A percentile compares a stretch with the other conserved stretches of the same genome.
These are phyloP conservation scores for Daldinia vernicosa DNA, from an alignment of 495 filamentous ascomycete genomes.

Conservation along the genomic window DNA sequence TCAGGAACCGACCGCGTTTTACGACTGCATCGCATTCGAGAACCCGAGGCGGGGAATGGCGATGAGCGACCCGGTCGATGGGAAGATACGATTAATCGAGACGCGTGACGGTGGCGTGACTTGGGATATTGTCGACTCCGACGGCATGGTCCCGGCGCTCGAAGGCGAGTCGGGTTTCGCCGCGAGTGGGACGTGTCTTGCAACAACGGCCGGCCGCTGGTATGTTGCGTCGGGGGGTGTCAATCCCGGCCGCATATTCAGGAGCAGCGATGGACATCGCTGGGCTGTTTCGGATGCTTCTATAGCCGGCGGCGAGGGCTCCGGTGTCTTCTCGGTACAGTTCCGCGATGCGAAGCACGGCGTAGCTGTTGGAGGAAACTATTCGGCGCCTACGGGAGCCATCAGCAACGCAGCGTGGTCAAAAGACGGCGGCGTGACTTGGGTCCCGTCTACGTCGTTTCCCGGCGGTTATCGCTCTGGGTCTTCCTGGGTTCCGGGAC, in stretches of 20 bases:
- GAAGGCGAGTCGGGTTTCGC: conserved; percentile 36
- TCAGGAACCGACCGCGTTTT: conserved; percentile 30
- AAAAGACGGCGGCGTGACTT: conserved; percentile 30
- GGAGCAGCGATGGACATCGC: conserved; percentile 27
- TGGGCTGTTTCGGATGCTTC: conserved; percentile 37
- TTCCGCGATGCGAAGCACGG: conserved; percentile 34
- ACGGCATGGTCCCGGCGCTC: conserved; percentile 17
- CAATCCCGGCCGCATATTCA: conserved; percentile 31
- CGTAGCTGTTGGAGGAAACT: conserved; percentile 39
- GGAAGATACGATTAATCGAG: conserved; percentile 33
- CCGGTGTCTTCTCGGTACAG: conserved; percentile 39
- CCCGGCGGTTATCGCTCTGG: conserved; percentile 39
- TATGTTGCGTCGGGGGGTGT: conserved; percentile 36
- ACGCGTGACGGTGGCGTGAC: conserved; percentile 34
- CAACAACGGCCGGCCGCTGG: conserved; percentile 34
- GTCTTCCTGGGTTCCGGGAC: conserved; percentile 27
- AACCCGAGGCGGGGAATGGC: conserved; percentile 27
- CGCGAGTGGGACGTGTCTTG: conserved; percentile 38
- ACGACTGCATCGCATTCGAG: conserved; percentile 41
- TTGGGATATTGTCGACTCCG: conserved; percentile 18
- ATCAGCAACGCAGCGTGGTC: conserved; percentile 31
- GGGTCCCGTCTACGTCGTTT: conserved; percentile 24
- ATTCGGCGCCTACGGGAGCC: conserved; percentile 12
- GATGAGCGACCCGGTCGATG: conserved; percentile 40
- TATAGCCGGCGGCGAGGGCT: conserved; percentile 28